Base-by-base conservation (phyloP, 371 early-diverging fungal species). In the Mucor ambiguus region DNA sequence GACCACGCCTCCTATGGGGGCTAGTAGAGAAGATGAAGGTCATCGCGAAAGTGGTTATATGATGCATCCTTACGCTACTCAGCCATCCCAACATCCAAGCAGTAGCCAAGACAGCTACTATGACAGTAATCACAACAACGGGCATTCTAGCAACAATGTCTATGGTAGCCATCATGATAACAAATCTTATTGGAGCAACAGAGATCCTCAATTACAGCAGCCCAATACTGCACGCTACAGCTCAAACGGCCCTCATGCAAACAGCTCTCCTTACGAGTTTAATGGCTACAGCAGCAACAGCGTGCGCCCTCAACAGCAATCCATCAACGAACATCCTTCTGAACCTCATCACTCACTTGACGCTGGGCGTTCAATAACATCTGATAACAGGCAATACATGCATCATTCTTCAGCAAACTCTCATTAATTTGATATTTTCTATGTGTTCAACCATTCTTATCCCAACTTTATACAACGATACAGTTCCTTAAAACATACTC, bases 281-380 rank as follows among this genome's bases (percentile, higher is more conserved):
- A 55, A 35, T 60, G 65, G 69, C 44, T 69, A 69, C 16, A 52
- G 16, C 16, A 28, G 52, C 28, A 52, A 28, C 14, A 60, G 49
- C n/a, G 55, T 69, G 38, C 69, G 69, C 2, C 56, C 61, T 35
- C 64, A 58, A 35, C 58, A 44, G 12, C 52, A 52, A 52, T 16
- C 52, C 10, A 16, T 28, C 22, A 52, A 52, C 16, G 52, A 52
- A 28, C 52, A 52, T 52, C 26, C 52, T 12, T 52, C 52, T 52
- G 52, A 52, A 52, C 14, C 52, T 28, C 52, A 52, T 52, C 22
- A 54, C 54, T 26, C 72, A 26, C 68, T 68, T 71, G 72, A 71
- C 63, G 68, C 72, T 64, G 68, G 68, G 52, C 67, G 72, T 57
- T 67, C 68, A 67, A 61, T 67, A 33, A 56, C 63, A 33, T 28